Conservation (phyloP, 768 basidiomycete genomes). For the Cyclocybe aegerita region DNA sequence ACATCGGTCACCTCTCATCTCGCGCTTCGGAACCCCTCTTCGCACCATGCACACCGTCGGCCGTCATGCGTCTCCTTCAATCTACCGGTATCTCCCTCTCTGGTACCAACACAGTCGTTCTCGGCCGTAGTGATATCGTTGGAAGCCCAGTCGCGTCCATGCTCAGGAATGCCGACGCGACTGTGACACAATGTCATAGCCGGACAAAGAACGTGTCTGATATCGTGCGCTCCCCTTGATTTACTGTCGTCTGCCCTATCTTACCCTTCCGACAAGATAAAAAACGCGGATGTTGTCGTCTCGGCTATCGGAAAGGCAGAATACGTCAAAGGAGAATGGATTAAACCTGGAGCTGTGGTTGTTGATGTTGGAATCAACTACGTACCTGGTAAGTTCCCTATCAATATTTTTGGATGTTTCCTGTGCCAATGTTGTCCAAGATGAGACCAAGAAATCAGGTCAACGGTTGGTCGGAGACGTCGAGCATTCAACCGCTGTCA, state of each 20-base stretch:
- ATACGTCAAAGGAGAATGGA: slow-evolving; percentile 90
- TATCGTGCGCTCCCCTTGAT: slow-evolving; percentile 51
- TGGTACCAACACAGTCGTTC: slow-evolving; percentile 85
- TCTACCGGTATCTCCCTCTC: slow-evolving; percentile 75
- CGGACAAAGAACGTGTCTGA: slow-evolving; percentile 78
- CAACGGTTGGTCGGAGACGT: slow-evolving; percentile 97
- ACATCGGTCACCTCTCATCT: slow-evolving; percentile 93
- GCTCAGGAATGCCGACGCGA: slow-evolving; percentile 87
- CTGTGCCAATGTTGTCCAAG: slow-evolving; percentile 33
- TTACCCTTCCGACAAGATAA: slow-evolving; percentile 49
- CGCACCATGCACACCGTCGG: slow-evolving; percentile 93
- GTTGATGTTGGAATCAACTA: slow-evolving; percentile 99
- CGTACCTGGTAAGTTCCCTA: slow-evolving; percentile 63
- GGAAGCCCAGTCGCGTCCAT: slow-evolving; percentile 93
- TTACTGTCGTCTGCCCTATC: not conserved
- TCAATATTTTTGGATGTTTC: not conserved
- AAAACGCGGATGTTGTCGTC: slow-evolving; percentile 88
- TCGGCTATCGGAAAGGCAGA: slow-evolving; percentile 94
- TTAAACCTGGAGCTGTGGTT: slow-evolving; percentile 93
- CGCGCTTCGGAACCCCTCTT: slow-evolving; percentile 89
- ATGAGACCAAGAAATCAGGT: slow-evolving; percentile 90
- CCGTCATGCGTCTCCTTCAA: slow-evolving; percentile 87
- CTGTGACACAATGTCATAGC: slow-evolving; percentile 97
- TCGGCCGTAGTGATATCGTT: slow-evolving; percentile 97
- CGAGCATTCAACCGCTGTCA: slow-evolving; percentile 73